These are phyloP conservation scores for Beta macrorhiza DNA, from an alignment of 179 eudicot species.

Conservation along the genomic window DNA sequence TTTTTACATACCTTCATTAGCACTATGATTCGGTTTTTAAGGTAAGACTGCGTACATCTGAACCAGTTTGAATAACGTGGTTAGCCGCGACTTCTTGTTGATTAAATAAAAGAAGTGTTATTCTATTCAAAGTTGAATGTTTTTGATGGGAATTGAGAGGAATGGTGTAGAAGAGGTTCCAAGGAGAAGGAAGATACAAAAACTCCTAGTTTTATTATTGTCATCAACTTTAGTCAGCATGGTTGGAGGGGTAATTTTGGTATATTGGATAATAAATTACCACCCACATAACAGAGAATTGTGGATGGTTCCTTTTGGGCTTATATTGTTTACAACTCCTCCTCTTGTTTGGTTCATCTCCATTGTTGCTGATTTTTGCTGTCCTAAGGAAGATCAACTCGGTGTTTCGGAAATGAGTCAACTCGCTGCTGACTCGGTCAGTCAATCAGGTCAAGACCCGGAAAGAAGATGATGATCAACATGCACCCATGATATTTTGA, in stretches of 20 bases:
- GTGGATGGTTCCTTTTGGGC: constrained; percentile 84
- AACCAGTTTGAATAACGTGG: too few species aligned
- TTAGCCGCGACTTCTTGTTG: too few species aligned
- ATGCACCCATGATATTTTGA: background rate
- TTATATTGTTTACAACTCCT: constrained; percentile 59
- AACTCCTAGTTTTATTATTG: constrained; percentile 18
- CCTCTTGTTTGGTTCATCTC: constrained; percentile 42
- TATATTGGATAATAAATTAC: constrained; percentile 46
- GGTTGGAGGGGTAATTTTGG: constrained; percentile 51
- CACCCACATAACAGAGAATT: constrained; percentile 50
- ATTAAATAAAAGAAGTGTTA: too few species aligned
- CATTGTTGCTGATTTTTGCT: constrained; percentile 37
- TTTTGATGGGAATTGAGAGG: constrained; percentile 26
- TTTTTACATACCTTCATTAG: background rate
- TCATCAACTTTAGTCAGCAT: constrained; percentile 41
- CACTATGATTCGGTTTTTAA: background rate
- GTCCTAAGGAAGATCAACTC: constrained; percentile 22
- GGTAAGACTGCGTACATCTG: constrained; percentile 2
- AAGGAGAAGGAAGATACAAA: constrained; percentile 26
- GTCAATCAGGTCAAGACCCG: constrained; percentile 2
- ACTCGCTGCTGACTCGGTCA: background rate
- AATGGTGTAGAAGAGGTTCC: background rate
- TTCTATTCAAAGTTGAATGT: background rate
- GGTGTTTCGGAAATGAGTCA: constrained; percentile 7
- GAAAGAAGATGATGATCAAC: constrained; percentile 14